Conservation (phyloP, 257 asterid species). For the Fraxinus americana region DNA sequence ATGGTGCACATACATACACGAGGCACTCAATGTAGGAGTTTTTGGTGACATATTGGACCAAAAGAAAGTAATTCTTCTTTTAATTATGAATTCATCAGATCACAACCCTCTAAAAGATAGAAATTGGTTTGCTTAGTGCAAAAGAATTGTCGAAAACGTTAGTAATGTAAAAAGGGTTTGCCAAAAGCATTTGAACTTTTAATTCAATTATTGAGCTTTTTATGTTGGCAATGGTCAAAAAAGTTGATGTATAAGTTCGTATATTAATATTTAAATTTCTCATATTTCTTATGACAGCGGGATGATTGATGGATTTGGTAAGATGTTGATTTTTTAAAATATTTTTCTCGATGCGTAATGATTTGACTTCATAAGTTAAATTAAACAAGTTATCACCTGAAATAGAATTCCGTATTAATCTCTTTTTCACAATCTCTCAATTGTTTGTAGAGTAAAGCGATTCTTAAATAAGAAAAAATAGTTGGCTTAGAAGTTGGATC, state of each 20-base stretch:
- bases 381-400: too few species aligned
- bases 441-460: neutral
- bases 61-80: slow-evolving; percentile 14
- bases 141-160: slow-evolving; percentile 21
- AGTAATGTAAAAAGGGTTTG: slow-evolving; percentile 30
- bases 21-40: slow-evolving; percentile 19
- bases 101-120: slow-evolving; percentile 14
- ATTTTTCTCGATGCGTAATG: too few species aligned
- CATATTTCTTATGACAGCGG: neutral
- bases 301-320: neutral
- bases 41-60: slow-evolving; percentile 10
- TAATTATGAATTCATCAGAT: slow-evolving; percentile 27
- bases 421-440: too few species aligned
- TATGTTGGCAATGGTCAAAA: slow-evolving; percentile 44
- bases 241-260: neutral
- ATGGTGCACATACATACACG: slow-evolving; percentile 28
- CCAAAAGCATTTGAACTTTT: slow-evolving; percentile 34
- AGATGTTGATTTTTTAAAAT: neutral
- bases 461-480: neutral
- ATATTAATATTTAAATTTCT: neutral
- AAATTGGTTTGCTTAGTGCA: slow-evolving; percentile 15
- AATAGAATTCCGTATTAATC: too few species aligned
- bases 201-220: slow-evolving; percentile 60
- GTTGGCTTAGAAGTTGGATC: neutral
- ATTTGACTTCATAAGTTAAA: too few species aligned